Evolutionary conservation across 768 basidiomycete genomes (phyloP), one percentile per base, ranked within the genome.

Genomic region (Leccinellum rugosiceps): DNA sequence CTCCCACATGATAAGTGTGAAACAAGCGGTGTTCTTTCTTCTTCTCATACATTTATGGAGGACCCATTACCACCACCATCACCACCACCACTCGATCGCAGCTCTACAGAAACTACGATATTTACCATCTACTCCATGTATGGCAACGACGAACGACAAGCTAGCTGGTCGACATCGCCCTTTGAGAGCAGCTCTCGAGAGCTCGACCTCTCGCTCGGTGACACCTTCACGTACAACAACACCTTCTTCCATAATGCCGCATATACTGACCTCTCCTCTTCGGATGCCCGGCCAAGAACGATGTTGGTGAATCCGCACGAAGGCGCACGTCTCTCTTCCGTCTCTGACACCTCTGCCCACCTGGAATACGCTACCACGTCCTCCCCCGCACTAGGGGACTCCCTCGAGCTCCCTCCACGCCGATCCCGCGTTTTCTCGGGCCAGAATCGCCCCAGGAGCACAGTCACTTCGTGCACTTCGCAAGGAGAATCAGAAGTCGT

Each of bases 91-190:
- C 19, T 56, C 63, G 80, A 78, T 19, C 81, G 85, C 57, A 76
- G 75, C 55, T 85, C 87, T 0, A 83, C 87, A 13, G 89, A 90
- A 64, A 83, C 87, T 50, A 83, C 89, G 13, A 88, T 92, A 67
- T 84, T 87, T 68, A 85, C 88, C 53, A 92, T 93, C 56, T 93
- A 91, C 70, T 90, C 88, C 50, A 92, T 92, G 90, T 93, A 93
- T 70, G 83, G 83, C 53, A 85, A 86, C 68, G 82, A 85, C 56
- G 66, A 69, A 55, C 59, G 68, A 63, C 73, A 74, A 52, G 70
- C 76, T 52, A 80, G 80, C 75, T 85, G 81, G 80, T 66, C 75
- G 68, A 66, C 72, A 63, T 65, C 75, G 56, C 67, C 74, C 59
- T 69, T 74, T 57, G 75, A 74, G 59, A 74, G 68, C 48, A 72